These are phyloP conservation scores for Cyberlindnera bimundalis DNA, from an alignment of 805 yeast genomes.

Conservation along the genomic window DNA sequence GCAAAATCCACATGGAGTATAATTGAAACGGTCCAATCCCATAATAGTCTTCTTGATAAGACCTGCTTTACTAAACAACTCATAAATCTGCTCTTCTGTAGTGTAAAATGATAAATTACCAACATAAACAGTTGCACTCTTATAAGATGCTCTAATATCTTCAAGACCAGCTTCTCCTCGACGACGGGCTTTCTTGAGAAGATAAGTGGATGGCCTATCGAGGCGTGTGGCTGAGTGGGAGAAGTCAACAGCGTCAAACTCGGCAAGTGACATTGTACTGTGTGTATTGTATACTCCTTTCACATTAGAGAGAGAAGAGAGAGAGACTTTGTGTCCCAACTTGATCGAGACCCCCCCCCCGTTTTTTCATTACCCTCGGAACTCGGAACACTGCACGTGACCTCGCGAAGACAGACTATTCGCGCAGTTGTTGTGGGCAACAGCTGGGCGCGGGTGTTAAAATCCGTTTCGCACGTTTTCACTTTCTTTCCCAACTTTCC, in stretches of 20 bases:
- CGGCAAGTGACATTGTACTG: constrained; percentile 44
- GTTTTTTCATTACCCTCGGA: too few species aligned
- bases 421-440: too few species aligned
- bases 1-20: constrained; percentile 96
- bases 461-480: too few species aligned
- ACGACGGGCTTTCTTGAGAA: constrained; percentile 57
- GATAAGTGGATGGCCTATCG: constrained; percentile 69
- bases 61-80: constrained; percentile 75
- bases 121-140: constrained; percentile 78
- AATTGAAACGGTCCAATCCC: constrained; percentile 90
- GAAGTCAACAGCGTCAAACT: constrained; percentile 53
- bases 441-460: too few species aligned
- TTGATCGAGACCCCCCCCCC: too few species aligned
- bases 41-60: constrained; percentile 75
- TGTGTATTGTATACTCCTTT: too few species aligned
- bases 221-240: constrained; percentile 62
- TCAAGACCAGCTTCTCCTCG: constrained; percentile 47
- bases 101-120: constrained; percentile 89
- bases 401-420: too few species aligned
- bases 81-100: constrained; percentile 92
- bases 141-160: constrained; percentile 62
- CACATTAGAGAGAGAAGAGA: too few species aligned
- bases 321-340: too few species aligned
- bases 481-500: too few species aligned
- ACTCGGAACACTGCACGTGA: too few species aligned